Evolutionary conservation across 306 rosid species (phyloP), one percentile per base, ranked within the genome.

Genomic region (Ziziphus jujuba): DNA sequence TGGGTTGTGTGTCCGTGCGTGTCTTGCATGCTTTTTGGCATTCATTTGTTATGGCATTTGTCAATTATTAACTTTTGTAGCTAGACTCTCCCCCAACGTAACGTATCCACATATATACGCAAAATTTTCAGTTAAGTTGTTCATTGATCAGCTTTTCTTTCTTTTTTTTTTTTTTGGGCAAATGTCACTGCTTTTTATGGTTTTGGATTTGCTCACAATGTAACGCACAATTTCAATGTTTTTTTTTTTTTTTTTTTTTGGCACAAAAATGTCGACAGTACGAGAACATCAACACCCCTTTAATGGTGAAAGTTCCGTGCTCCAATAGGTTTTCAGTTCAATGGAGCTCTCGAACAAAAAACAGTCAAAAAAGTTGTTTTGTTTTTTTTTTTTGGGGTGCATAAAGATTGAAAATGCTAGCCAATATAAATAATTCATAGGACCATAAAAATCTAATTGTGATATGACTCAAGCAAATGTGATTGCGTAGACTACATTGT

Each of bases 1-100:
- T 48, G 24, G 48, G 67, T 70, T 67, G 66, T 24, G 75, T 76
- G 85, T 24, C 38, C 47, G 68, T 24, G 19, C 28, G 51, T 56
- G 75, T 25, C 59, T 53, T 53, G 9, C 61, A 16, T 71, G 75
- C 52, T 57, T 22, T 48, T 17, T 10, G 22, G 24, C 59, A 15
- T 20, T 35, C 53, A n/a, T n/a, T n/a, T n/a, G n/a, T 14, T 6
- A 36, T 22, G 7, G 25, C n/a, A 23, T 56, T 25, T 59, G 47
- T 51, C 68, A 48, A 9, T 55, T 24, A 13, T 20, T 62, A 36
- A 40, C 9, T 1, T 3, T 40, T 8, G 15, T 40, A 40, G 45
- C 45, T 36, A 34, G 38, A 5, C 43, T 9, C 43, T 36, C 45
- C 14, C 3, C 14, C 0, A 40, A 40, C 45, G 45, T 51, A 35